Percentiles rank a stretch among this genome's conserved stretches.
Conservation (phyloP, 208 protist genomes). For the Phytomonas sp. region DNA sequence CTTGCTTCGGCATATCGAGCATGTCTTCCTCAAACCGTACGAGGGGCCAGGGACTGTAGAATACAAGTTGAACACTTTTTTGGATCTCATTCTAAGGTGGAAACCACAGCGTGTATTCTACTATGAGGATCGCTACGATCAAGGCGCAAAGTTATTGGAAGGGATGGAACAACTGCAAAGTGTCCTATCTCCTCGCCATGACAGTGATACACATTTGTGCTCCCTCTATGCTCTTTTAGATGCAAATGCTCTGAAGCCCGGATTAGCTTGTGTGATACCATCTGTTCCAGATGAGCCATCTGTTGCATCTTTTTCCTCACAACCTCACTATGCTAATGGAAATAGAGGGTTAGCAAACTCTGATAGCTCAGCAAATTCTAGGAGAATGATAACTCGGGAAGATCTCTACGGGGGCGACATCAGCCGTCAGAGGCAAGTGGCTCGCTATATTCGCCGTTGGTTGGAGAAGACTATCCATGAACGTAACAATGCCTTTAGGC, state of each 20-base stretch:
- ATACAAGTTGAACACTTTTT: conserved; percentile 66
- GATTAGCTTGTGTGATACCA: background rate
- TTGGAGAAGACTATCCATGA: background rate
- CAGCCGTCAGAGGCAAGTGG: background rate
- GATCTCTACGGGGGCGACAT: background rate
- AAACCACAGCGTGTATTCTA: conserved; percentile 47
- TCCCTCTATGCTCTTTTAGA: background rate
- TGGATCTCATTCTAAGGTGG: conserved; percentile 34
- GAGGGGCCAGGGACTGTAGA: conserved; percentile 59
- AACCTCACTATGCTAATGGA: background rate
- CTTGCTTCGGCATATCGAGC: conserved; percentile 26
- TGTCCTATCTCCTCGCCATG: background rate
- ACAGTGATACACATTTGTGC: background rate
- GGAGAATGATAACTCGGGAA: background rate
- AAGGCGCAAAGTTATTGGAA: conserved; percentile 40
- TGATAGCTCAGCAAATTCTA: background rate
- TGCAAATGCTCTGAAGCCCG: background rate
- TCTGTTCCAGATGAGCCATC: background rate
- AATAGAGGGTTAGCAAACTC: background rate
- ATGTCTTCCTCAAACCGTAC: conserved; percentile 59
- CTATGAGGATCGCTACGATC: conserved; percentile 75
- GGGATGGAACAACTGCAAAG: conserved; percentile 40
- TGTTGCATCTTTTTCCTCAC: background rate
- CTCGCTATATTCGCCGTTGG: background rate
- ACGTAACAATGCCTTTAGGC: background rate